Percentiles rank a stretch among this genome's conserved stretches.
phyloP scores from a whole-genome alignment of 139 green algal genomes.

The Micromonas pusilla region DNA sequence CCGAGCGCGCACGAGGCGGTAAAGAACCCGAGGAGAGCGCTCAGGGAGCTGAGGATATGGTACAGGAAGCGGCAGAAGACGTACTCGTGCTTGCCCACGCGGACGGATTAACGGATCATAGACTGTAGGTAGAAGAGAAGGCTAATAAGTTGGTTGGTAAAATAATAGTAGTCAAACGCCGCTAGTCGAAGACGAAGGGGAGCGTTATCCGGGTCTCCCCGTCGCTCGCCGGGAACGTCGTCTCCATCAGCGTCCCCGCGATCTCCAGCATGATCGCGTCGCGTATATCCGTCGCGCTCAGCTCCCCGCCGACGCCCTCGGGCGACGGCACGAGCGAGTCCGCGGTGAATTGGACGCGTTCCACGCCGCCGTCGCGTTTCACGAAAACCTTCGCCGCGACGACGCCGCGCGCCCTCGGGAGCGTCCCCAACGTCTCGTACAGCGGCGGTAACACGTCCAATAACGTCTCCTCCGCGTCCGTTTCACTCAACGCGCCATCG shows the following conservation, averaged over 20 bases:
- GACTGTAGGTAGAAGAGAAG: too few relatives aligned
- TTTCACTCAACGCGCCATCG: slow-evolving; percentile 42
- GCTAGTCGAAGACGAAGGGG: slow-evolving; percentile 31
- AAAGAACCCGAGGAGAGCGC: too few relatives aligned
- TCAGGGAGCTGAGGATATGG: too few relatives aligned
- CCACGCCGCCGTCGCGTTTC: background rate
- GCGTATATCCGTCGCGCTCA: slow-evolving; percentile 8
- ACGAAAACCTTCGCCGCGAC: background rate
- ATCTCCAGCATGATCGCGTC: slow-evolving; percentile 24
- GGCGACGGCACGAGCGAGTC: slow-evolving; percentile 15
- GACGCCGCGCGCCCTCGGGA: background rate
- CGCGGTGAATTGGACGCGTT: background rate
- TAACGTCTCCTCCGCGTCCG: slow-evolving; percentile 40
- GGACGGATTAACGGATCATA: too few relatives aligned
- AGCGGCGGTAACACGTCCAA: slow-evolving; percentile 39
- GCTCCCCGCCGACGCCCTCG: background rate
- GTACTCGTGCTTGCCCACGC: too few relatives aligned
- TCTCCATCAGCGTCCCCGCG: background rate
- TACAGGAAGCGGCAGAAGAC: too few relatives aligned
- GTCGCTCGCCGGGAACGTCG: background rate
- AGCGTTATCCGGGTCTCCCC: background rate
- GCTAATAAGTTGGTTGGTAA: too few relatives aligned
- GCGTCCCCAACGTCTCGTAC: slow-evolving; percentile 41
- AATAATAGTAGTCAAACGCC: too few relatives aligned
- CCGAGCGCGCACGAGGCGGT: too few relatives aligned